Conservation (phyloP, 1,284 basidiomycete genomes). For the Sporisorium graminicola region DNA sequence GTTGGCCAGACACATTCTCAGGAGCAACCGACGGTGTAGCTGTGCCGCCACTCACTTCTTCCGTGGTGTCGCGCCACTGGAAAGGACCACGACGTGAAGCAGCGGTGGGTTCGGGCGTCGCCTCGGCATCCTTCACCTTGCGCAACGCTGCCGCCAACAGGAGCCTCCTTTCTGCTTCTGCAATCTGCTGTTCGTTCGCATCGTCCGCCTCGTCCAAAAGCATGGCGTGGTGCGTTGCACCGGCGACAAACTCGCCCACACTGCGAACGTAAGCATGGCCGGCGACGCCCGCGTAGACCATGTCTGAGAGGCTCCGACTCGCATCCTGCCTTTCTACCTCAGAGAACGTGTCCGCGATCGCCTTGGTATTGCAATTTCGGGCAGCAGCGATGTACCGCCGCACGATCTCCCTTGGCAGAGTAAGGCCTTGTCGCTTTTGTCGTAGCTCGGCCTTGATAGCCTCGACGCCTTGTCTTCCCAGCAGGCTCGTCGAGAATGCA, state of each 20-base stretch:
- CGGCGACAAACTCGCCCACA: slow-evolving; percentile 56
- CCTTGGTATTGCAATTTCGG: slow-evolving; percentile 15
- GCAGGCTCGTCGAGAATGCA: slow-evolving; percentile 13
- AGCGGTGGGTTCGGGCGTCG: slow-evolving; percentile 27
- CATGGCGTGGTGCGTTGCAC: slow-evolving; percentile 45
- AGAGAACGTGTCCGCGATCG: slow-evolving; percentile 11
- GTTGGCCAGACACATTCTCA: slow-evolving; percentile 3
- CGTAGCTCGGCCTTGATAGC: slow-evolving; percentile 23
- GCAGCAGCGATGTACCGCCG: slow-evolving; percentile 18
- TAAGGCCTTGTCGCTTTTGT: slow-evolving; percentile 9
- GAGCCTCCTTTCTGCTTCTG: slow-evolving; percentile 22
- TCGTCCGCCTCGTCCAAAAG: slow-evolving; percentile 38
- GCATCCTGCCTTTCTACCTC: slow-evolving; percentile 40
- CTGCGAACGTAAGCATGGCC: slow-evolving; percentile 56
- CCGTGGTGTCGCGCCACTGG: slow-evolving; percentile 47
- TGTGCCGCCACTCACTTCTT: slow-evolving; percentile 27
- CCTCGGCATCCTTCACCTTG: slow-evolving; percentile 15
- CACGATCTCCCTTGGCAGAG: slow-evolving; percentile 16
- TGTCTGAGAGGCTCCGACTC: slow-evolving; percentile 38
- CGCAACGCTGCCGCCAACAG: slow-evolving; percentile 21
- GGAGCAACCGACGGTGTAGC: slow-evolving; percentile 13
- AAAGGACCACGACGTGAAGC: slow-evolving; percentile 44
- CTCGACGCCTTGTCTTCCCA: slow-evolving; percentile 21
- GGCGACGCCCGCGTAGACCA: slow-evolving; percentile 48
- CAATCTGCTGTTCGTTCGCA: slow-evolving; percentile 23